Percentiles rank a stretch among this genome's conserved stretches.
Conservation (phyloP, 345 rosid genomes). For the Trapa incisa region DNA sequence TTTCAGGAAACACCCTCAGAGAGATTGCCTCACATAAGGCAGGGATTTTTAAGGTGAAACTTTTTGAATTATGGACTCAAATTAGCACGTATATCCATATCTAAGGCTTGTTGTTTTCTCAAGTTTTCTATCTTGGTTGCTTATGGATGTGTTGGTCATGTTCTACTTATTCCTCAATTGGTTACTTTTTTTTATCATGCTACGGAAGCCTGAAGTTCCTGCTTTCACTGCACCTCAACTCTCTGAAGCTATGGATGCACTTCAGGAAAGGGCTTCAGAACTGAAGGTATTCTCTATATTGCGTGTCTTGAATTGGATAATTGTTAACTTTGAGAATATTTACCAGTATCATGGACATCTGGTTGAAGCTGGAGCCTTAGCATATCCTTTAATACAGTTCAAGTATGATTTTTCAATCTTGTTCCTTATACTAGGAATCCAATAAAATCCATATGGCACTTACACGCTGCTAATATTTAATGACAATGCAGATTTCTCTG, state of each 20-base stretch:
- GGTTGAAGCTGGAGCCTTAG: background rate
- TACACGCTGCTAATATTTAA: too few species aligned
- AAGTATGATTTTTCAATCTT: background rate
- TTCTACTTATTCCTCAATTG: slow-evolving; percentile 35
- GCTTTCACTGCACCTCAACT: slow-evolving; percentile 72
- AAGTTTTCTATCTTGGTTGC: slow-evolving; percentile 14
- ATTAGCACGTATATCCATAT: background rate
- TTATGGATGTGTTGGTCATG: slow-evolving; percentile 21
- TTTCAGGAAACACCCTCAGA: slow-evolving; percentile 57
- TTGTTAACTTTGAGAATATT: background rate
- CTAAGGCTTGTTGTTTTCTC: slow-evolving; percentile 10
- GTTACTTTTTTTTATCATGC: slow-evolving; percentile 14
- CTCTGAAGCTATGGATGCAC: slow-evolving; percentile 76
- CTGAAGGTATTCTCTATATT: slow-evolving; percentile 27
- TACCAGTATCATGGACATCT: background rate
- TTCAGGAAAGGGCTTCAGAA: slow-evolving; percentile 38
- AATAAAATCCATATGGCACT: too few species aligned
- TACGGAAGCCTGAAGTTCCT: slow-evolving; percentile 75
- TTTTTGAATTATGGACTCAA: slow-evolving; percentile 8
- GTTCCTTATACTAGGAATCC: background rate
- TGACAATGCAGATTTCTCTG: slow-evolving; percentile 48
- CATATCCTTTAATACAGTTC: background rate
- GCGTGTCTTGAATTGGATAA: background rate
- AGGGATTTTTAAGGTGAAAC: slow-evolving; percentile 80
- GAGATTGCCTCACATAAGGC: slow-evolving; percentile 80